A percentile compares a stretch with the other conserved stretches of the same genome.
Conservation (phyloP, 495 filamentous ascomycete genomes). For the Physcia stellaris region DNA sequence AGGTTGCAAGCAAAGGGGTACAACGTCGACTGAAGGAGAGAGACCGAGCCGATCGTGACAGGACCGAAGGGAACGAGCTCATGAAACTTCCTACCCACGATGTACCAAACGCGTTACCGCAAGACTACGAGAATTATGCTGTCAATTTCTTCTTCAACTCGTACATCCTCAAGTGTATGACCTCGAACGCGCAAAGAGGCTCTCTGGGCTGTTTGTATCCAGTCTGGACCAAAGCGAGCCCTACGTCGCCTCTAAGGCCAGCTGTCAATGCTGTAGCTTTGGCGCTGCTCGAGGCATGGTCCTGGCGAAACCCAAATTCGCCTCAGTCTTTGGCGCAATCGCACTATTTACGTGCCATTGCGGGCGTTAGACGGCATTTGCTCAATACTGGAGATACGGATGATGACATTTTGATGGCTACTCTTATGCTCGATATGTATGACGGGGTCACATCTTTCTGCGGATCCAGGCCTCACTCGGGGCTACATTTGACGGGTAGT, state of each 20-base stretch:
- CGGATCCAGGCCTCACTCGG: not conserved
- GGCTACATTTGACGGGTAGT: not conserved
- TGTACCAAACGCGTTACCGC: not conserved
- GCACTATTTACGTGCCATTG: conserved; percentile 1
- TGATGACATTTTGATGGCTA: conserved; percentile 1
- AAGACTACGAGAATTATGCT: conserved; percentile 3
- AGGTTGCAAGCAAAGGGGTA: not conserved
- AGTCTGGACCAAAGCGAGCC: not conserved
- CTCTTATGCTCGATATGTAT: conserved; percentile 2
- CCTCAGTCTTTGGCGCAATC: not conserved
- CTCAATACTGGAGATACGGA: not conserved
- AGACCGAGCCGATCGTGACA: not conserved
- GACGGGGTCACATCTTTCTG: conserved; percentile 3
- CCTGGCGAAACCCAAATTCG: not conserved
- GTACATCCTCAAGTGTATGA: not conserved
- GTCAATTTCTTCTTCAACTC: not conserved
- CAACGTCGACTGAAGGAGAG: not conserved
- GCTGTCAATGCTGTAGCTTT: not conserved
- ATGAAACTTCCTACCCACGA: not conserved
- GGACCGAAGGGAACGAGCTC: not conserved
- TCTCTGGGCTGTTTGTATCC: conserved; percentile 2
- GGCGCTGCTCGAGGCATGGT: conserved; percentile 1
- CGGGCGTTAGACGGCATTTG: not conserved
- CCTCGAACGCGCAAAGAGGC: not conserved
- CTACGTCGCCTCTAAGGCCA: not conserved